These are phyloP conservation scores for Rosa lucieae DNA, from an alignment of 306 rosid species.

Conservation along the genomic window DNA sequence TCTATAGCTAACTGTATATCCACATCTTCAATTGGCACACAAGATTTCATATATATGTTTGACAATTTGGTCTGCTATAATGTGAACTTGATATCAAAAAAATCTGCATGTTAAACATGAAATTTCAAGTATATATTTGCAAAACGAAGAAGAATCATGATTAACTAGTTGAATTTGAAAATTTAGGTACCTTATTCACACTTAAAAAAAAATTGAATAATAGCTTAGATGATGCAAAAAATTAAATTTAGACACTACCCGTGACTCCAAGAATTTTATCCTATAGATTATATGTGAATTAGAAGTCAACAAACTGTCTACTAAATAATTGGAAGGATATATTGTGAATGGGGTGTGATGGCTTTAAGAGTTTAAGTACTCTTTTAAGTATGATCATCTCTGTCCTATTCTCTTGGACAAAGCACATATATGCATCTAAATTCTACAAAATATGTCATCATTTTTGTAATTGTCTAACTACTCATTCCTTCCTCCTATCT, in stretches of 20 bases:
- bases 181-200: too few species aligned
- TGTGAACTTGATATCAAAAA: neutral
- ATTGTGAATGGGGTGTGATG: neutral
- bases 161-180: neutral
- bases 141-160: neutral
- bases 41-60: conserved; percentile 2
- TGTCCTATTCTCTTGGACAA: conserved; percentile 39
- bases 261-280: too few species aligned
- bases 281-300: neutral
- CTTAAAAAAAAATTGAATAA: too few species aligned
- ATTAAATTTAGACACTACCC: too few species aligned
- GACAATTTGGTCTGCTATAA: neutral
- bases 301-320: neutral
- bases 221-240: too few species aligned
- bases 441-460: neutral
- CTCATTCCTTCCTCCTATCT: conserved; percentile 10
- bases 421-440: conserved; percentile 27
- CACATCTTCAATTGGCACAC: neutral
- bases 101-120: neutral
- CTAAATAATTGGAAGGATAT: neutral
- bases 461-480: conserved; percentile 23
- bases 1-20: neutral
- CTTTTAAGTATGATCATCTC: neutral
- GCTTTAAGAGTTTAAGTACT: neutral
- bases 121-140: neutral